phyloP scores from a whole-genome alignment of 768 basidiomycete genomes.

The Russula earlei region DNA sequence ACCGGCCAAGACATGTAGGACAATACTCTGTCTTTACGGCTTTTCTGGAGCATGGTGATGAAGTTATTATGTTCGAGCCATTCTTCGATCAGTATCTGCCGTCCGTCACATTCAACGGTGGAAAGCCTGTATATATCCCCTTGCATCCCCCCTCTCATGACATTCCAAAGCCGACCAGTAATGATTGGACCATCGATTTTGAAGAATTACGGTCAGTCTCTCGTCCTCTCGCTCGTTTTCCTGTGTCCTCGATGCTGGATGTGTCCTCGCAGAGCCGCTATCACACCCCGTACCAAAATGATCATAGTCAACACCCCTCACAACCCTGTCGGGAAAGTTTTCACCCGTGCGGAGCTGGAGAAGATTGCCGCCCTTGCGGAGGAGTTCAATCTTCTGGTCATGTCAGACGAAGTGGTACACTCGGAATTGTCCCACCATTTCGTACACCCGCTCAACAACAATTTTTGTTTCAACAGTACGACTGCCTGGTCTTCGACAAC shows the following conservation, averaged over 20 bases:
- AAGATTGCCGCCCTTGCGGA: conserved; percentile 80
- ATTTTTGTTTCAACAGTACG: conserved; percentile 53
- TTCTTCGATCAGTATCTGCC: conserved; percentile 96
- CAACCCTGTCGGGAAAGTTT: conserved; percentile 98
- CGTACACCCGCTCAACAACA: not conserved
- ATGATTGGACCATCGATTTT: conserved; percentile 86
- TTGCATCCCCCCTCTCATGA: conserved; percentile 70
- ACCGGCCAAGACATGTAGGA: conserved; percentile 36
- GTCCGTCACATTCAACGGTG: conserved; percentile 89
- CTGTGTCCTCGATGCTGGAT: conserved; percentile 1
- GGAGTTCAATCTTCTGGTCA: conserved; percentile 85
- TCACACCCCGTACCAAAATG: conserved; percentile 87
- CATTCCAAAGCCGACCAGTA: conserved; percentile 42
- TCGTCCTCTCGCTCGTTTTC: too few species aligned
- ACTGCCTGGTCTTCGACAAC: conserved; percentile 81
- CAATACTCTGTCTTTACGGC: conserved; percentile 92
- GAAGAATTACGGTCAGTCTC: conserved; percentile 67
- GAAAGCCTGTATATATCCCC: conserved; percentile 88
- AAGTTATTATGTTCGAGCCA: conserved; percentile 98
- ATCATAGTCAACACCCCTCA: conserved; percentile 96
- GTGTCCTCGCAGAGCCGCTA: conserved; percentile 46
- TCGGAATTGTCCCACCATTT: not conserved
- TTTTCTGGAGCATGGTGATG: conserved; percentile 85
- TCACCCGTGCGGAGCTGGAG: conserved; percentile 73
- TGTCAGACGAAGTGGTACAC: conserved; percentile 94